Percentiles rank a stretch among this genome's conserved stretches.
Conservation (phyloP, 345 rosid species). For the Eutrema yunnanense region DNA sequence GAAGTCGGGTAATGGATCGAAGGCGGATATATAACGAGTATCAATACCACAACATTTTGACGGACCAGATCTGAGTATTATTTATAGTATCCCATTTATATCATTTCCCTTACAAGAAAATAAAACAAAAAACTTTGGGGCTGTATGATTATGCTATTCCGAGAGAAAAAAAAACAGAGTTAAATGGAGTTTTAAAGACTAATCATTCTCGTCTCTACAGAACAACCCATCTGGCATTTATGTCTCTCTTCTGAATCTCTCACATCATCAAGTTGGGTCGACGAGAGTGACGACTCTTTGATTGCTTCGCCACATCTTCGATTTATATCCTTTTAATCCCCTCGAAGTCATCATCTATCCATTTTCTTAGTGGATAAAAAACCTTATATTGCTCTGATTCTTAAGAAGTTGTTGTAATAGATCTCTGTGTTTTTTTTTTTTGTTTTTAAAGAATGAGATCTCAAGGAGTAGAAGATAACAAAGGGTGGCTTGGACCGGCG, state of each 20-base stretch:
- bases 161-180: slow-evolving; percentile 1
- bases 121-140: not conserved
- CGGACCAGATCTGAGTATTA: slow-evolving; percentile 8
- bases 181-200: slow-evolving; percentile 3
- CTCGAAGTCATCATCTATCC: slow-evolving; percentile 12
- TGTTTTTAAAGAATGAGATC: slow-evolving; percentile 39
- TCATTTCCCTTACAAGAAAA: not conserved
- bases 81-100: not conserved
- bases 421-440: not conserved
- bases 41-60: not conserved
- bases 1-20: no score
- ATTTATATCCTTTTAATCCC: not conserved
- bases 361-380: not conserved
- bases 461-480: slow-evolving; percentile 21
- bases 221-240: slow-evolving; percentile 26
- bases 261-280: slow-evolving; percentile 23
- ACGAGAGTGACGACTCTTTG: slow-evolving; percentile 36
- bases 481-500: slow-evolving; percentile 20
- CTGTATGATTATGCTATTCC: not conserved
- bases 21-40: no score
- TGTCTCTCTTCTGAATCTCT: slow-evolving; percentile 22
- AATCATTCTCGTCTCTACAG: slow-evolving; percentile 21
- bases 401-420: not conserved
- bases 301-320: slow-evolving; percentile 18
- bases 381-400: not conserved